phyloP scores from a whole-genome alignment of 1,284 basidiomycete genomes.

The Kwoniella shivajii region DNA sequence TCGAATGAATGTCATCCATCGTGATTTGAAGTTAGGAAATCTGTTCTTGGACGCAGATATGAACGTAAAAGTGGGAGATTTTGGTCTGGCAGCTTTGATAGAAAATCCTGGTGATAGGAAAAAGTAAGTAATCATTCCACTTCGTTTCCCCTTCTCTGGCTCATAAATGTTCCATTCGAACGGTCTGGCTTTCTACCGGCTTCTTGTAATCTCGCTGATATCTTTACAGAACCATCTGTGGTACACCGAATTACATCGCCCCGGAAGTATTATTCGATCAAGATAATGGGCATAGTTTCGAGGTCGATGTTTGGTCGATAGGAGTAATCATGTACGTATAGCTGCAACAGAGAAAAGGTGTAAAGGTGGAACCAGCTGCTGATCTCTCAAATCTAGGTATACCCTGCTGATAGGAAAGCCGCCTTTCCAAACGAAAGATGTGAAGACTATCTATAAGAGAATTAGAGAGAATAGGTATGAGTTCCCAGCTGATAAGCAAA shows the following conservation, averaged over 20 bases:
- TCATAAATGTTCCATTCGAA: too few species aligned
- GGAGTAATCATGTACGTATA: conserved; percentile 79
- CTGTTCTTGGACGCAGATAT: conserved; percentile 88
- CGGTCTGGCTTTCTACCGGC: too few species aligned
- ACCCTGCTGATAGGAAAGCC: conserved; percentile 91
- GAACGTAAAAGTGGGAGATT: conserved; percentile 97
- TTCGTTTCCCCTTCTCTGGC: neutral
- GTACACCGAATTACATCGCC: conserved; percentile 98
- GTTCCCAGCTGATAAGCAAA: conserved; percentile 75
- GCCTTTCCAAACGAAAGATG: conserved; percentile 97
- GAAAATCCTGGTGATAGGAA: conserved; percentile 95
- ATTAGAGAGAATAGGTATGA: conserved; percentile 94
- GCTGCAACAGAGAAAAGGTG: neutral
- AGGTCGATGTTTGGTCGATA: conserved; percentile 97
- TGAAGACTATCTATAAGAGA: conserved; percentile 92
- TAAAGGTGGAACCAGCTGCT: neutral
- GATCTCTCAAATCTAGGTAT: conserved; percentile 58
- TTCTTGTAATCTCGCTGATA: too few species aligned
- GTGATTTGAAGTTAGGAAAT: conserved; percentile 94
- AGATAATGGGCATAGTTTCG: conserved; percentile 94
- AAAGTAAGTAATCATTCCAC: conserved; percentile 60
- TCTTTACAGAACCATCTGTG: conserved; percentile 76
- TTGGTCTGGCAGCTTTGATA: conserved; percentile 93
- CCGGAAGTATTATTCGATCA: conserved; percentile 97
- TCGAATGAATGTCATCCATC: conserved; percentile 88